Evolutionary conservation across 2,329 filamentous ascomycete genomes (phyloP).

Genomic region (Coniochaeta hoffmannii): DNA sequence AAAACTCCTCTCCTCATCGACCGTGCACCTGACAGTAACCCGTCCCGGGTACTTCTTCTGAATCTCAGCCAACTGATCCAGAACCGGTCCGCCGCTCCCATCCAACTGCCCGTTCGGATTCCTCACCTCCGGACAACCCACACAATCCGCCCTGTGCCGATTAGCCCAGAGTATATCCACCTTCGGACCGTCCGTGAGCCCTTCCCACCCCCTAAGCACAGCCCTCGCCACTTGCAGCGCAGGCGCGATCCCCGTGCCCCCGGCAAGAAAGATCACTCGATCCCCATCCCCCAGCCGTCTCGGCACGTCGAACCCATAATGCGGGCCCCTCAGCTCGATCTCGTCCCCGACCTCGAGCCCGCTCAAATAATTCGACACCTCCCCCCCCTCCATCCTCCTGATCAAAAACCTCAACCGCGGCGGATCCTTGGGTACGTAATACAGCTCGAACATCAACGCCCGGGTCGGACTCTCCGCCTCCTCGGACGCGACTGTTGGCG

Average conservation of each 20-base stretch:
- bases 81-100: constrained; percentile 38
- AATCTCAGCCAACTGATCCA: constrained; percentile 55
- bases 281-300: constrained; percentile 21
- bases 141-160: constrained; percentile 36
- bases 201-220: constrained; percentile 30
- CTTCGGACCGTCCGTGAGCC: constrained; percentile 22
- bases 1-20: constrained; percentile 70
- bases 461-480: constrained; percentile 9
- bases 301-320: constrained; percentile 54
- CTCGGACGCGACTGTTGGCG: constrained; percentile 30
- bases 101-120: constrained; percentile 4
- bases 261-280: constrained; percentile 72
- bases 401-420: constrained; percentile 64
- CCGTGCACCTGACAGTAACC: constrained; percentile 64
- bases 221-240: constrained; percentile 73
- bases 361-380: constrained; percentile 78
- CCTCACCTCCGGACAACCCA: background rate
- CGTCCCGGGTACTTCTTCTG: constrained; percentile 48
- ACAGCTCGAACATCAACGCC: no score
- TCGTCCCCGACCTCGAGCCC: constrained; percentile 52
- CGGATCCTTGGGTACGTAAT: no score
- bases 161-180: constrained; percentile 82
- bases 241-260: constrained; percentile 86
- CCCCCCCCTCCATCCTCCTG: constrained; percentile 68
- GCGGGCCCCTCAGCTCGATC: constrained; percentile 73